A percentile compares a stretch with the other conserved stretches of the same genome.
phyloP scores from a whole-genome alignment of 2,329 filamentous ascomycete genomes.

The Bipolaris bicolor region DNA sequence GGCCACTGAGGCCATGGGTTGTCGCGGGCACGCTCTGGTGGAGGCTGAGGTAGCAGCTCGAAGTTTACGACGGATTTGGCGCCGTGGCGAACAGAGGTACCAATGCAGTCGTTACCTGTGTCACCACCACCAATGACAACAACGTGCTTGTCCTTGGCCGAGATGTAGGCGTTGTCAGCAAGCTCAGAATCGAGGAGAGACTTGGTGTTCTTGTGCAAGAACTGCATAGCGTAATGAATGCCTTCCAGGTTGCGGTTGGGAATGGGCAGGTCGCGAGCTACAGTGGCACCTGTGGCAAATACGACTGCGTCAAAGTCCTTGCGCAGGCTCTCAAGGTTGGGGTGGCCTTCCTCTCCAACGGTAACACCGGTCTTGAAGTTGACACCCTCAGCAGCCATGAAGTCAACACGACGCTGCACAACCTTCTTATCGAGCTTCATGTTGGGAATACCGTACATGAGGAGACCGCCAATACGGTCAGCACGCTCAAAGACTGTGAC shows the following conservation, averaged over 20 bases:
- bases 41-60: slow-evolving; percentile 90
- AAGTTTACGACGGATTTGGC: slow-evolving; percentile 97
- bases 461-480: slow-evolving; percentile 85
- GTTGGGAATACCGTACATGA: slow-evolving; percentile 99
- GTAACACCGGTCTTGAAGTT: slow-evolving; percentile 78
- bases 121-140: slow-evolving; percentile 97
- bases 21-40: slow-evolving; percentile 85
- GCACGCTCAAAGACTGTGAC: slow-evolving; percentile 94
- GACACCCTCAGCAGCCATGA: slow-evolving; percentile 90
- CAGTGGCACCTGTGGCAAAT: slow-evolving; percentile 90
- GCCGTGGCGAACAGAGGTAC: slow-evolving; percentile 92
- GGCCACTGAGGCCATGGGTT: slow-evolving; percentile 99
- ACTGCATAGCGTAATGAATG: slow-evolving; percentile 96
- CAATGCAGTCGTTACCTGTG: slow-evolving; percentile 97
- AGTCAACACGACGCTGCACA: slow-evolving; percentile 92
- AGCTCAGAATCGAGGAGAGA: slow-evolving; percentile 92
- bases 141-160: slow-evolving; percentile 93
- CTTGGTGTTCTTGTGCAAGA: slow-evolving; percentile 97
- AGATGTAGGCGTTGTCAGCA: slow-evolving; percentile 83
- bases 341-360: slow-evolving; percentile 76
- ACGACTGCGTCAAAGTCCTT: slow-evolving; percentile 80
- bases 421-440: slow-evolving; percentile 99
- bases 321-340: slow-evolving; percentile 74
- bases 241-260: slow-evolving; percentile 86
- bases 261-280: slow-evolving; percentile 90